phyloP scores from a whole-genome alignment of 2,329 filamentous ascomycete species.

The Botrytis aclada region DNA sequence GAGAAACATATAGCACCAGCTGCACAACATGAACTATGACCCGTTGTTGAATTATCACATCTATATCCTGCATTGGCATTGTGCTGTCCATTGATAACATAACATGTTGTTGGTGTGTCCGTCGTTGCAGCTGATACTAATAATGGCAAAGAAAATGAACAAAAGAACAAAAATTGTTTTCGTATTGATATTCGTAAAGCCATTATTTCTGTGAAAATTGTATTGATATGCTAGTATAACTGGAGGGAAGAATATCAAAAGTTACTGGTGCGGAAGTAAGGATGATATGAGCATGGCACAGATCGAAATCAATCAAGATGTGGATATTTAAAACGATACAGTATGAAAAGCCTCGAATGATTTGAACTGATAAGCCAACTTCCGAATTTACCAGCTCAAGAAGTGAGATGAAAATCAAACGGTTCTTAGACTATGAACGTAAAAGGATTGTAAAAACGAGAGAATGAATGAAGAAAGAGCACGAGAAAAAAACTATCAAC shows the following conservation, averaged over 20 bases:
- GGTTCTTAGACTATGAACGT: neutral
- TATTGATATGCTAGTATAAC: neutral
- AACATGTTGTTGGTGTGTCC: slow-evolving; percentile 24
- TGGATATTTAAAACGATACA: neutral
- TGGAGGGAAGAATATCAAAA: neutral
- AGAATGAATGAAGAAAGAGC: neutral
- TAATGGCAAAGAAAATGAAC: neutral
- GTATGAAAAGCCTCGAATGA: neutral
- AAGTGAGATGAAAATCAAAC: neutral
- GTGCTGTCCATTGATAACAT: slow-evolving; percentile 26
- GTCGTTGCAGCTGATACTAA: neutral
- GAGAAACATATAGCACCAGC: slow-evolving; percentile 28
- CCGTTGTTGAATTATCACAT: slow-evolving; percentile 29
- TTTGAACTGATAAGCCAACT: neutral
- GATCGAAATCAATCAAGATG: neutral
- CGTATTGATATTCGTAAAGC: neutral
- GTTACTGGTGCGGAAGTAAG: neutral
- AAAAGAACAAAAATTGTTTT: slow-evolving; percentile 4
- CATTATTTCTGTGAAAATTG: neutral
- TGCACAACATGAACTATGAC: slow-evolving; percentile 27
- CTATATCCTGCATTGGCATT: slow-evolving; percentile 21
- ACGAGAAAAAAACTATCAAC: neutral
- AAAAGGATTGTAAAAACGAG: neutral
- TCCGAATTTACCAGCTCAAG: neutral
- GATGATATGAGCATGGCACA: neutral